Percentiles rank a stretch among this genome's conserved stretches.
Evolutionary conservation across 164 flowering plant species (phyloP).

Genomic region (Litsea cubeba): DNA sequence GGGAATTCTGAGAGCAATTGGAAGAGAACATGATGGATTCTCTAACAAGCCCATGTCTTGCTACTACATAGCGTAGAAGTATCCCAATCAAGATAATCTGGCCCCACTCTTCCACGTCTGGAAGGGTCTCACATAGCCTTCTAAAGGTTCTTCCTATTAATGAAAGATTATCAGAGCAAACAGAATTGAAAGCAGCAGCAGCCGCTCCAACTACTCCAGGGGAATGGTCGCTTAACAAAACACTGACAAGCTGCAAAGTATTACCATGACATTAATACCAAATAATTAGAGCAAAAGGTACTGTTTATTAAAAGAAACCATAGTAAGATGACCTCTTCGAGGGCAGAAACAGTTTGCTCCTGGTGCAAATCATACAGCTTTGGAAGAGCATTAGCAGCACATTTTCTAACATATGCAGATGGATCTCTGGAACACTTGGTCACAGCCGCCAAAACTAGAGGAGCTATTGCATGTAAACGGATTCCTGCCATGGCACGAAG

Average conservation of each 20-base stretch:
- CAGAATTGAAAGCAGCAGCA: conserved; percentile 77
- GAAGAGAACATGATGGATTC: conserved; percentile 68
- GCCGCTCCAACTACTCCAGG: conserved; percentile 99
- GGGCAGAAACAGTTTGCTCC: conserved; percentile 62
- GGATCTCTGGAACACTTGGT: conserved; percentile 92
- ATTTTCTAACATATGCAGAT: conserved; percentile 90
- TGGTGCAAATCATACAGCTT: conserved; percentile 80
- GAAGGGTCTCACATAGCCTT: conserved; percentile 81
- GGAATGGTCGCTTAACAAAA: conserved; percentile 70
- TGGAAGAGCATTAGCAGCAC: conserved; percentile 98
- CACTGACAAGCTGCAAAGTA: conserved; percentile 67
- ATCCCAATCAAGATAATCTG: conserved; percentile 80
- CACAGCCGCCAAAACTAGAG: conserved; percentile 80
- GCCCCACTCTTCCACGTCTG: conserved; percentile 99
- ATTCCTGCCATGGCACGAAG: conserved; percentile 99
- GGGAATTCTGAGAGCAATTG: conserved; percentile 15
- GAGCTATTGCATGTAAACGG: conserved; percentile 84
- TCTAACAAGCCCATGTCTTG: conserved; percentile 77
- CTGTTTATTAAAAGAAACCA: too few relatives aligned
- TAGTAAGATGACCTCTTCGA: conserved; percentile 66
- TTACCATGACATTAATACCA: background rate
- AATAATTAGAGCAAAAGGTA: background rate
- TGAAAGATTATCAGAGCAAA: conserved; percentile 75
- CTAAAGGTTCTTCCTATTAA: conserved; percentile 65
- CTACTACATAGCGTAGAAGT: conserved; percentile 77